Evolutionary conservation across 306 rosid species (phyloP).

Genomic region (peach (Prunus persica)): Prunus_persica_NCBIv2 NC_034009.1:35846001-35846500

Average conservation of each 20-base stretch:
- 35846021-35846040: neutral
- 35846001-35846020: neutral
- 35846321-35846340: neutral
- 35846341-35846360: slow-evolving; percentile 63
- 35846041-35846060: neutral
- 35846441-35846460: slow-evolving; percentile 72
- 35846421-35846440: slow-evolving; percentile 73
- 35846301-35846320: neutral
- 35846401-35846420: slow-evolving; percentile 52
- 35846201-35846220: too few species aligned
- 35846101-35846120: slow-evolving; percentile 83
- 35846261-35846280: neutral
- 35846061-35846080: slow-evolving; percentile 79
- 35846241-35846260: too few species aligned
- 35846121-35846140: slow-evolving; percentile 78
- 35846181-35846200: too few species aligned
- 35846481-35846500: slow-evolving; percentile 81
- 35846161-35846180: slow-evolving; percentile 48
- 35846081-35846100: slow-evolving; percentile 88
- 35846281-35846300: too few species aligned
- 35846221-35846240: too few species aligned
- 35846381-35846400: slow-evolving; percentile 58
- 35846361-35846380: slow-evolving; percentile 78
- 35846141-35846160: slow-evolving; percentile 84
- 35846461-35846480: slow-evolving; percentile 75